Evolutionary conservation across 2,329 filamentous ascomycete species (phyloP), one percentile per base, ranked within the genome.

Genomic region (Raffaelea arxii): DNA sequence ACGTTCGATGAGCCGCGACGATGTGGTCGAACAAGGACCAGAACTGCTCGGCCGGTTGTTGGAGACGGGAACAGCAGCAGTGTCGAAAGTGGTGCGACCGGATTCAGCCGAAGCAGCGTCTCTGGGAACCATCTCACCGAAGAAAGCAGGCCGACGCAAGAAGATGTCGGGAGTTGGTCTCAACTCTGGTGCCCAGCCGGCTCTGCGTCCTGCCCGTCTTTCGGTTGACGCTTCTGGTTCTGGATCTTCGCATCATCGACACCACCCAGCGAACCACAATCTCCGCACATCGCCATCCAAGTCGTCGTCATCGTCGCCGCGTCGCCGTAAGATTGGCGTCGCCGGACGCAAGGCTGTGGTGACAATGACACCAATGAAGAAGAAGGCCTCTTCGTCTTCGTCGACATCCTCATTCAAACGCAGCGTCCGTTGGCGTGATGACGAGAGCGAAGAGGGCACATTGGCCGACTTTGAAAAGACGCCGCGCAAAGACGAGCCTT

Each of bases 381-480:
- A 86, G 65, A 83, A 82, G 63, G 35, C 42, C 32, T 77, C 81
- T 1, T 62, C 68, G 46, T n/a, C n/a, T n/a, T n/a, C n/a, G n/a
- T n/a, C n/a, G n/a, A n/a, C n/a, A n/a, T n/a, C n/a, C n/a, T n/a
- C n/a, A n/a, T n/a, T n/a, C n/a, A 88, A 88, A 64, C 78, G 90
- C 50, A 82, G 76, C 40, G 91, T 98, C 6, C 79, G 91, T 53
- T 98, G 92, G 92, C 82, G 87, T 49, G 89, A 94, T 57, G 92
- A 97, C 56, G 87, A 78, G 58, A 69, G 83, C 2, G 84, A 94
- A 58, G 80, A 91, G 44, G 90, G 89, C 22, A 82, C 83, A 1
- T 69, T 97, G 47, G 89, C 86, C 11, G 92, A 97, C 60, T 96
- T 91, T 60, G 86, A 91, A 59, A 87, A 88, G 65, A 96, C 91